Evolutionary conservation across 2,329 filamentous ascomycete genomes (phyloP).

Genomic region (Stagonosporopsis chrysanthemi): DNA sequence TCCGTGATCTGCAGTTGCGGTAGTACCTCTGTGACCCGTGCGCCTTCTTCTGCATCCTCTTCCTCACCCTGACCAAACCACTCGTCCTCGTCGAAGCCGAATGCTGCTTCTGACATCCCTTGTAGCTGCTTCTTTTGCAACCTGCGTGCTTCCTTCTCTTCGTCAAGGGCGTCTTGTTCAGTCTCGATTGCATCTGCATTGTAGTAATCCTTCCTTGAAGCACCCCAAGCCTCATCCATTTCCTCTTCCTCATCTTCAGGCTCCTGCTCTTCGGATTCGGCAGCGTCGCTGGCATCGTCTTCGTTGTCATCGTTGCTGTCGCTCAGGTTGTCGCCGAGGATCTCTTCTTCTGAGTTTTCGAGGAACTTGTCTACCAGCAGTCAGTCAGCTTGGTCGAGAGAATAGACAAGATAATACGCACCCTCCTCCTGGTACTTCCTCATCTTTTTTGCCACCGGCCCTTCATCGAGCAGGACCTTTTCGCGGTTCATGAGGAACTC

Average conservation of each 20-base stretch:
- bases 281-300: constrained; percentile 42
- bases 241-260: constrained; percentile 65
- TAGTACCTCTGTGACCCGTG: constrained; percentile 83
- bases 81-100: constrained; percentile 88
- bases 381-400: constrained; percentile 5
- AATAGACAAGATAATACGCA: constrained; percentile 34
- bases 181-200: constrained; percentile 80
- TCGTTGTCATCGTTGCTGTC: constrained; percentile 56
- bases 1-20: constrained; percentile 83
- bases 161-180: constrained; percentile 80
- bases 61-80: constrained; percentile 69
- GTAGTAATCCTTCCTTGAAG: constrained; percentile 90
- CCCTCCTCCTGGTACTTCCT: constrained; percentile 74
- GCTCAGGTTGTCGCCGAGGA: constrained; percentile 61
- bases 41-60: constrained; percentile 55
- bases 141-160: constrained; percentile 87
- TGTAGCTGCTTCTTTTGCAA: constrained; percentile 90
- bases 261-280: constrained; percentile 38
- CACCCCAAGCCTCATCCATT: constrained; percentile 79
- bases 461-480: constrained; percentile 84
- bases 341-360: constrained; percentile 69
- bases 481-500: constrained; percentile 90
- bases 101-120: constrained; percentile 89
- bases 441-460: constrained; percentile 77
- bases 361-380: constrained; percentile 61